Conservation (phyloP, 2,329 filamentous ascomycete species). For the Fusarium piperis region DNA sequence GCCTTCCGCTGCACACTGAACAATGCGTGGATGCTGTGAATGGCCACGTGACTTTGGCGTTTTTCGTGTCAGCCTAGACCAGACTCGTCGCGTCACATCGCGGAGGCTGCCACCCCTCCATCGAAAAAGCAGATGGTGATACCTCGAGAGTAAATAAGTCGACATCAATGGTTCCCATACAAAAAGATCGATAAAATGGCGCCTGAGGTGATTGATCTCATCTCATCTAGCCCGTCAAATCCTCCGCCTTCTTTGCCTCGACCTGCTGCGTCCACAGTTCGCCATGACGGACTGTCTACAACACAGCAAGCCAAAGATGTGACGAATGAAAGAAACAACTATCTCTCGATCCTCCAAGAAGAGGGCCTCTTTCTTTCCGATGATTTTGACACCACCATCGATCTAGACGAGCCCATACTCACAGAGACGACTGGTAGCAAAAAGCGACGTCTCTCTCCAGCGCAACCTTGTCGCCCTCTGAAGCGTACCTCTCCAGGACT, state of each 20-base stretch:
- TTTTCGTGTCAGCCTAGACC: conserved; percentile 26
- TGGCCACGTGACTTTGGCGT: conserved; percentile 41
- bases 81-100: conserved; percentile 32
- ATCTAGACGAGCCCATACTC: conserved; percentile 45
- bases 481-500: conserved; percentile 26
- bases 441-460: conserved; percentile 42
- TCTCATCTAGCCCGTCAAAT: conserved; percentile 49
- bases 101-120: conserved; percentile 18
- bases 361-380: conserved; percentile 38
- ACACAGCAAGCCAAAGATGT: background rate
- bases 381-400: conserved; percentile 55
- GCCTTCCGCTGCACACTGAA: background rate
- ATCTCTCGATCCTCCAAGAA: background rate
- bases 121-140: background rate
- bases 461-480: conserved; percentile 6
- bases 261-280: background rate
- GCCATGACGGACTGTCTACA: background rate
- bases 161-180: background rate
- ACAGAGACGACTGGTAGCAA: conserved; percentile 39
- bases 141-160: background rate
- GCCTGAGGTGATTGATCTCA: conserved; percentile 48
- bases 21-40: background rate
- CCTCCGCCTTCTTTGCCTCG: background rate
- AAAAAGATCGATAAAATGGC: conserved; percentile 41
- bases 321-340: background rate